phyloP scores from a whole-genome alignment of 139 green algal species.

The Zygnema circumcarinatum region DNA sequence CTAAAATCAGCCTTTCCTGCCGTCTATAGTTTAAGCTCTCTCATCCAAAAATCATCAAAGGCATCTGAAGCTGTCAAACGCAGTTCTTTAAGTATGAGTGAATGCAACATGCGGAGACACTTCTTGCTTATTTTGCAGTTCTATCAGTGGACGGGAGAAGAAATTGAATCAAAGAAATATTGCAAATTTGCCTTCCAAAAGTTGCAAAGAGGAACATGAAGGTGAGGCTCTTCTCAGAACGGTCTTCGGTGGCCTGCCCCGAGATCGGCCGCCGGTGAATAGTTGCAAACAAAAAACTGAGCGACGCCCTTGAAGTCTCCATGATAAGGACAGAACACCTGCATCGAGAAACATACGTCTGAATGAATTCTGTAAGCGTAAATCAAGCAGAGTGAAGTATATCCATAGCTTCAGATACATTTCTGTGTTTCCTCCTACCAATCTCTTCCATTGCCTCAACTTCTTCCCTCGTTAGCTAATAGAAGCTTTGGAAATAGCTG shows the following conservation, averaged over 20 bases:
- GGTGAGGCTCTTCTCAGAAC: constrained; percentile 16
- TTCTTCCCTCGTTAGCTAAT: too few species aligned
- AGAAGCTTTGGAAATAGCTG: too few species aligned
- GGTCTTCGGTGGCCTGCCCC: neutral
- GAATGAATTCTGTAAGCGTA: neutral
- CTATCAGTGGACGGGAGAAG: constrained; percentile 1
- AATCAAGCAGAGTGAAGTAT: neutral
- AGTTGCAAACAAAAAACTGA: constrained; percentile 45
- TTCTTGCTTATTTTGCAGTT: too few species aligned
- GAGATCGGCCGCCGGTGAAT: neutral
- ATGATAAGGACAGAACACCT: constrained; percentile 42
- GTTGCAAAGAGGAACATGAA: neutral
- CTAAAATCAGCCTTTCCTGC: too few species aligned
- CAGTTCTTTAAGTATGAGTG: too few species aligned
- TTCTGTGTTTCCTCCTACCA: neutral
- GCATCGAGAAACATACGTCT: neutral
- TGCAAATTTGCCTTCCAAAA: constrained; percentile 8
- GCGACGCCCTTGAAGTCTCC: constrained; percentile 31
- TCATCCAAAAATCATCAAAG: too few species aligned
- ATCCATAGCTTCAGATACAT: neutral
- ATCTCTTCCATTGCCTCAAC: too few species aligned
- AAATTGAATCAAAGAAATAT: constrained; percentile 2
- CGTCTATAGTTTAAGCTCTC: too few species aligned
- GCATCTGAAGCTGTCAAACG: too few species aligned
- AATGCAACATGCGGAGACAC: too few species aligned